Evolutionary conservation across 2,329 filamentous ascomycete species (phyloP).

Genomic region (Aspergillus sp.): DNA sequence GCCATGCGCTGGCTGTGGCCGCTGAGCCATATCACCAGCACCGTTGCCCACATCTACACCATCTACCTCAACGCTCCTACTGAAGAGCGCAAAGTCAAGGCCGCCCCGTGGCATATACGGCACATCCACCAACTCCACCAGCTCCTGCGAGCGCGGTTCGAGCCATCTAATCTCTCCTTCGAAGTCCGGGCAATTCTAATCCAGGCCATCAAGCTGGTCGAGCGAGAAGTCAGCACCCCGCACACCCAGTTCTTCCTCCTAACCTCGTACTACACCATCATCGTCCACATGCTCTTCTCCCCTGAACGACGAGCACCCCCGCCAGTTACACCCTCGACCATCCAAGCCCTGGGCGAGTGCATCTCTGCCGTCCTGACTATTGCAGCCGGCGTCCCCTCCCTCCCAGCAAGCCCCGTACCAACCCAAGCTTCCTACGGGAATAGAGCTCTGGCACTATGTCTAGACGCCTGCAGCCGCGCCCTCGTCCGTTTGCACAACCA

Average conservation of each 20-base stretch:
- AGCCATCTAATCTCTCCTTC: not conserved
- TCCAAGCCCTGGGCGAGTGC: not conserved
- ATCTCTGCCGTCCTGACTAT: not conserved
- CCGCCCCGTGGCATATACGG: not conserved
- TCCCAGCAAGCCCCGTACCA: not conserved
- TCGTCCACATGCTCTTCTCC: not conserved
- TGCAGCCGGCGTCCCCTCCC: not conserved
- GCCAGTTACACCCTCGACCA: not conserved
- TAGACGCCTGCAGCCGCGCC: not conserved
- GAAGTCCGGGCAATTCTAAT: not conserved
- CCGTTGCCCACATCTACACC: not conserved
- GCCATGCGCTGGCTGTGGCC: not conserved
- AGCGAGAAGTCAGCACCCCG: not conserved
- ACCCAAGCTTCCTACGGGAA: not conserved
- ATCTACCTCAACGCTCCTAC: not conserved
- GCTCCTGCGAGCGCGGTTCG: not conserved
- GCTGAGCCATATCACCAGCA: not conserved
- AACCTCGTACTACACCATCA: not conserved
- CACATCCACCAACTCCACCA: not conserved
- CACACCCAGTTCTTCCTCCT: not conserved
- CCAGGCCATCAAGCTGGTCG: not conserved
- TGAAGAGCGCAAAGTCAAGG: not conserved
- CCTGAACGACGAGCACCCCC: not conserved
- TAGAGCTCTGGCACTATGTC: not conserved
- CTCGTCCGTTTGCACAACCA: not conserved